Evolutionary conservation across 306 rosid species (phyloP).

Genomic region (Gastrolobium villosum): DNA sequence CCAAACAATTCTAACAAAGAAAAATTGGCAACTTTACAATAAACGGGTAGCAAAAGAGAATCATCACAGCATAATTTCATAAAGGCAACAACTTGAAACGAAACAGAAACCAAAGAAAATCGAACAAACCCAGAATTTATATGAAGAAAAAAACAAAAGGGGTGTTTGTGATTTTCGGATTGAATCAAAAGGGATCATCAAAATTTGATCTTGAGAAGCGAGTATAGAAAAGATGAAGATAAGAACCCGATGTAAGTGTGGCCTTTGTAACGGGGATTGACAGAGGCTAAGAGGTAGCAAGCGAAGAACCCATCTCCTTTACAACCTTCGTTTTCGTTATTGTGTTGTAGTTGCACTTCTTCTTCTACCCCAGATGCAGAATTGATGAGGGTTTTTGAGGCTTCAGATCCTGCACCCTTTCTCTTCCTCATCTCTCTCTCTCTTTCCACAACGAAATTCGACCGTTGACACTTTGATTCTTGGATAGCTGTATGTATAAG

Average conservation of each 20-base stretch:
- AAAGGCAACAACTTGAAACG: slow-evolving; percentile 6
- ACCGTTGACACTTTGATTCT: slow-evolving; percentile 67
- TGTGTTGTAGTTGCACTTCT: slow-evolving; percentile 8
- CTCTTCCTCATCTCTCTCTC: slow-evolving; percentile 54
- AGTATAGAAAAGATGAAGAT: not conserved
- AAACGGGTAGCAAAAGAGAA: not conserved
- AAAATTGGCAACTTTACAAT: not conserved
- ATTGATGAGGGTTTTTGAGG: slow-evolving; percentile 50
- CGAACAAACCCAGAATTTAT: not conserved
- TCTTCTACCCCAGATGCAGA: slow-evolving; percentile 32
- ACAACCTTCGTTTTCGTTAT: slow-evolving; percentile 29
- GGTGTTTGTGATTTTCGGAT: not conserved
- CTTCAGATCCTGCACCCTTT: slow-evolving; percentile 51
- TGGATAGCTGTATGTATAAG: not conserved
- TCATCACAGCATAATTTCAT: not conserved
- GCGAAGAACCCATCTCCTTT: slow-evolving; percentile 73
- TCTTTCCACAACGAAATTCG: slow-evolving; percentile 53
- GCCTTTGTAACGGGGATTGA: slow-evolving; percentile 88
- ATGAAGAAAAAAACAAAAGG: slow-evolving; percentile 28
- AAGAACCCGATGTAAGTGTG: slow-evolving; percentile 90
- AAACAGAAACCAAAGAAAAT: slow-evolving; percentile 27
- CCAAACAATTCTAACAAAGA: not conserved
- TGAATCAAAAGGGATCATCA: slow-evolving; percentile 17
- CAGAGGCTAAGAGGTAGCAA: slow-evolving; percentile 84
- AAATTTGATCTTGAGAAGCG: slow-evolving; percentile 40